phyloP scores from a whole-genome alignment of 306 rosid genomes.

The Acacia crassicarpa region DNA sequence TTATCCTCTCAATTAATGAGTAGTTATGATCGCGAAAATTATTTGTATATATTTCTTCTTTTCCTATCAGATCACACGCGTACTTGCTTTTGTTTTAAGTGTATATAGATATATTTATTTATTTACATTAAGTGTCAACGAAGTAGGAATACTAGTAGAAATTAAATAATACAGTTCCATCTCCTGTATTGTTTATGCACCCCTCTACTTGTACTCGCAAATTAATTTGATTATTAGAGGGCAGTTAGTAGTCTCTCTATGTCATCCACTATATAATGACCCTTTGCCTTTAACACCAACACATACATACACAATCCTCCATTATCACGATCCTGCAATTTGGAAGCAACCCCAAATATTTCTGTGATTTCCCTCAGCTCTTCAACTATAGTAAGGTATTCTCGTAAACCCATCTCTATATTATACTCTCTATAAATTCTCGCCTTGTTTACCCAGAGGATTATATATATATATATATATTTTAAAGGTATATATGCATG shows the following conservation, averaged over 20 bases:
- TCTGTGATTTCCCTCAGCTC: background rate
- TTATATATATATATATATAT: background rate
- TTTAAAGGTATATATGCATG: background rate
- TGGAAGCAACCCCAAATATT: background rate
- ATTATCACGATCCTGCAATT: background rate
- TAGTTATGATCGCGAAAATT: background rate
- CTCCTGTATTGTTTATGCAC: background rate
- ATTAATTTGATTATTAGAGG: conserved; percentile 26
- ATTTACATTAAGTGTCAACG: background rate
- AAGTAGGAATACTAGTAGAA: background rate
- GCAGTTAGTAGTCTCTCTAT: conserved; percentile 15
- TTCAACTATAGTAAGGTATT: background rate
- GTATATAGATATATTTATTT: too few relatives aligned
- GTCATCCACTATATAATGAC: conserved; percentile 6
- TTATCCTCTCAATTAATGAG: background rate
- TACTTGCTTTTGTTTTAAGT: background rate
- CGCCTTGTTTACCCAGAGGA: background rate
- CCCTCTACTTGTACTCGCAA: conserved; percentile 32
- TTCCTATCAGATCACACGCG: background rate
- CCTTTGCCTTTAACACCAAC: background rate
- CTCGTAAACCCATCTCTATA: background rate
- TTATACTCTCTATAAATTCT: background rate
- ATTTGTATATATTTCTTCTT: background rate
- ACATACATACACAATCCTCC: background rate
- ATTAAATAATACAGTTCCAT: too few relatives aligned